phyloP scores from a whole-genome alignment of 768 basidiomycete species.

The Lactifluus echinatus region DNA sequence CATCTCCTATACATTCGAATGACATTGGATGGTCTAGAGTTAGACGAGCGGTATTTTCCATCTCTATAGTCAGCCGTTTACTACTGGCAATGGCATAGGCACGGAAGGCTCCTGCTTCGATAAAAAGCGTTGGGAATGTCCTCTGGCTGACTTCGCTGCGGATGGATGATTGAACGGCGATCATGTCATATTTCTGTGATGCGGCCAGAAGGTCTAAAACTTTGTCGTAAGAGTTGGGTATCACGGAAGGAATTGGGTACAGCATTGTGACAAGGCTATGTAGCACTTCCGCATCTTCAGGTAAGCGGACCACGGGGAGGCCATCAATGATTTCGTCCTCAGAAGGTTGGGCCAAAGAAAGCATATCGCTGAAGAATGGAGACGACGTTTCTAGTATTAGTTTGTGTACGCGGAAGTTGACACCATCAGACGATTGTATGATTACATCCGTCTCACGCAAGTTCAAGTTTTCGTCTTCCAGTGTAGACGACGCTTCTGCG shows the following conservation, averaged over 20 bases:
- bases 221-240: background rate
- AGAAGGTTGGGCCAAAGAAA: slow-evolving; percentile 20
- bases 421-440: slow-evolving; percentile 25
- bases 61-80: background rate
- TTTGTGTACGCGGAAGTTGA: slow-evolving; percentile 26
- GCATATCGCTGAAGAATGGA: slow-evolving; percentile 27
- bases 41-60: background rate
- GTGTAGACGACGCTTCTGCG: background rate
- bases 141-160: background rate
- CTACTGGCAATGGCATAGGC: slow-evolving; percentile 16
- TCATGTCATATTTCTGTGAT: slow-evolving; percentile 23
- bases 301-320: slow-evolving; percentile 6
- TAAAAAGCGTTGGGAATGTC: background rate
- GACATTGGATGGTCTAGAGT: slow-evolving; percentile 1
- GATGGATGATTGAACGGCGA: slow-evolving; percentile 1
- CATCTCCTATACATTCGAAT: background rate
- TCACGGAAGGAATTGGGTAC: background rate
- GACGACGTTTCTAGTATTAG: slow-evolving; percentile 27
- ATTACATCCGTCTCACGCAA: slow-evolving; percentile 17
- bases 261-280: slow-evolving; percentile 3
- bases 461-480: background rate
- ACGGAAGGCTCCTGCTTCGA: slow-evolving; percentile 6
- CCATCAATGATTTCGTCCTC: slow-evolving; percentile 6
- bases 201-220: slow-evolving; percentile 12
- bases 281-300: slow-evolving; percentile 7